Base-by-base conservation (phyloP, 2,329 filamentous ascomycete species). In the Eutypa lata region DNA sequence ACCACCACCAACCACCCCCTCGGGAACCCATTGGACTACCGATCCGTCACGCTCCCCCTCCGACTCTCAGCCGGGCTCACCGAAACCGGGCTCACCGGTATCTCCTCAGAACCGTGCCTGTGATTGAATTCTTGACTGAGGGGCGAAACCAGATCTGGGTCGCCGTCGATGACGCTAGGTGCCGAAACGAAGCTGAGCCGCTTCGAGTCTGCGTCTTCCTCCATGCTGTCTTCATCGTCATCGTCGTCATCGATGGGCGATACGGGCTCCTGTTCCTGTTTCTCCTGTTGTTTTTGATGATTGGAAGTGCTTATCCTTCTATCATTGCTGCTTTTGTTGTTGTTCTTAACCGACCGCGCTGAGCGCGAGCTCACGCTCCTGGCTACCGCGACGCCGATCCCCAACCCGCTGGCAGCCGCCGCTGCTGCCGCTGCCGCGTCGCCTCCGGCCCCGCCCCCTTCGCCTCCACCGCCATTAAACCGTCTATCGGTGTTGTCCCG, bases 11-110 rank as follows among this genome's bases (percentile, higher is more conserved):
- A n/a, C n/a, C n/a, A n/a, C n/a, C n/a, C n/a, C n/a, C n/a, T n/a
- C n/a, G n/a, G n/a, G n/a, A n/a, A n/a, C n/a, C n/a, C n/a, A n/a
- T n/a, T n/a, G n/a, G n/a, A n/a, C 40, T 55, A 58, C 45, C 50
- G 21, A 13, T 43, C 55, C 5, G 21, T 21, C 42, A 54, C 21
- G 28, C 59, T 64, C 22, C 51, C 53, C 18, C 59, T 53, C 28
- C 47, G 55, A 21, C 60, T 63, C 42, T 59, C 56, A 14, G 60
- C 49, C 38, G 64, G 58, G 43, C 61, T 65, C 16, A 65, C 57
- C 38, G 56, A 56, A 45, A 47, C 43, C 26, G 50, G 55, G 18
- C 51, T 60, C 22, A 51, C 49, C 13, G 33, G 16, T 11, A 43
- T 50, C 11, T 53, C n/a, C 13, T 42, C 52, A 19, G n/a, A 6